Percentiles rank a stretch among this genome's conserved stretches.
These are phyloP conservation scores for Setaria viridis DNA, from an alignment of 202 grass and related monocot species.

Conservation along the genomic window DNA sequence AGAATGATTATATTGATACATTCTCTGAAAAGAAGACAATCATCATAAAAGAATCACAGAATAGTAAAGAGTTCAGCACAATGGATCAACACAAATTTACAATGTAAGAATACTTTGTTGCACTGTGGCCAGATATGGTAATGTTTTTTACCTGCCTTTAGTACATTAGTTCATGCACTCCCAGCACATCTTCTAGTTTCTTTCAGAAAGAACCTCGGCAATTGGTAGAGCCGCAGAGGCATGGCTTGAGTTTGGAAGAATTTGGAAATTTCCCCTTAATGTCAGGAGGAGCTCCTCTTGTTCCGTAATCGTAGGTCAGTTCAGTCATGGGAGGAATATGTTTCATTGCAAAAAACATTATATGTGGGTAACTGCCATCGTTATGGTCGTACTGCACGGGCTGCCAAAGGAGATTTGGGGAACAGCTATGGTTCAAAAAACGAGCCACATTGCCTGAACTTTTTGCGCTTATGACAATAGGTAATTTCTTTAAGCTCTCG, in stretches of 20 bases:
- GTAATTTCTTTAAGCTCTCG: constrained; percentile 36
- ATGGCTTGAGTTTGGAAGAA: constrained; percentile 41
- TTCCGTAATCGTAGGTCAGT: constrained; percentile 70
- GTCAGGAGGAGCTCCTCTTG: constrained; percentile 30
- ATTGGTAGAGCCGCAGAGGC: constrained; percentile 49
- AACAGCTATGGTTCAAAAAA: constrained; percentile 84
- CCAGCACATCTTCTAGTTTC: not conserved
- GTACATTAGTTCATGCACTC: not conserved
- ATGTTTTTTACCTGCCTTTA: constrained; percentile 16
- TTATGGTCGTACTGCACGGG: constrained; percentile 57
- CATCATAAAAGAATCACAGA: not conserved
- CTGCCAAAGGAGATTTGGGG: constrained; percentile 81
- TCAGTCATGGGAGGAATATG: constrained; percentile 80
- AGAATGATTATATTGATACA: not conserved
- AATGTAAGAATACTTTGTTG: not conserved
- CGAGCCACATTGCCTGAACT: constrained; percentile 69
- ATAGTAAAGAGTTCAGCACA: not conserved
- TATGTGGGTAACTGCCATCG: constrained; percentile 47
- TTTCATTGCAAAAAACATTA: constrained; percentile 75
- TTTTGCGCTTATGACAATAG: constrained; percentile 56
- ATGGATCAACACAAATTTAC: not conserved
- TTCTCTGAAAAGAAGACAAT: not conserved
- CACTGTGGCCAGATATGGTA: not conserved
- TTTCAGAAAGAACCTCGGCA: constrained; percentile 50
- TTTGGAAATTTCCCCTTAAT: not conserved